phyloP scores from a whole-genome alignment of 148 eudicot genomes.

The Oxyria digyna region DNA sequence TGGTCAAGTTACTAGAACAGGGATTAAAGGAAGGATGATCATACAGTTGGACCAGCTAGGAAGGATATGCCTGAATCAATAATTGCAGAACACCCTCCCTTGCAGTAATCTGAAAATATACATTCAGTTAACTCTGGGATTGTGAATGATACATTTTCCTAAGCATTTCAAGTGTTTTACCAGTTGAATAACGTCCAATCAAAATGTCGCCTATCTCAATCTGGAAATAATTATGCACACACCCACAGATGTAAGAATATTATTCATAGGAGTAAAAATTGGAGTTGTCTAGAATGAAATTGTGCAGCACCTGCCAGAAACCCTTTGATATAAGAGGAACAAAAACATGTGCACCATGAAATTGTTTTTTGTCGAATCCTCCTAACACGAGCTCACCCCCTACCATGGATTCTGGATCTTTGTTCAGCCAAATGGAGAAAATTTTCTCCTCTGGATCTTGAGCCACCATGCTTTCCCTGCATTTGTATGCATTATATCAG shows the following conservation, averaged over 20 bases:
- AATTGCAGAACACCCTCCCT: conserved; percentile 73
- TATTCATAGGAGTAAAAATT: neutral
- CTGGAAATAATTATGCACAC: conserved; percentile 19
- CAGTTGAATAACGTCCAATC: conserved; percentile 58
- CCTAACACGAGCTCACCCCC: conserved; percentile 67
- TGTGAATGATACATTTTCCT: neutral
- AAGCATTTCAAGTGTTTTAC: conserved; percentile 21
- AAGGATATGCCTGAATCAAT: conserved; percentile 98
- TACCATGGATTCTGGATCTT: conserved; percentile 21
- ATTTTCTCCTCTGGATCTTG: conserved; percentile 40
- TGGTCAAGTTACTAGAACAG: neutral
- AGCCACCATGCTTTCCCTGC: conserved; percentile 53
- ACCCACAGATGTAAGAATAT: too few species aligned
- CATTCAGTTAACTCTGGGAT: neutral
- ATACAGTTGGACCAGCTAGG: conserved; percentile 82
- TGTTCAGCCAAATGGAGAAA: conserved; percentile 60
- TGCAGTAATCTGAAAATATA: conserved; percentile 47
- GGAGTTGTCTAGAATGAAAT: neutral
- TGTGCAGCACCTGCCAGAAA: conserved; percentile 44
- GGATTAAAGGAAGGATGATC: conserved; percentile 6
- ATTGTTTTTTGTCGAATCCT: conserved; percentile 40
- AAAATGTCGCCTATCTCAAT: conserved; percentile 88
- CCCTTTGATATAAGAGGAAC: conserved; percentile 38
- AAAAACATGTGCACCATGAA: conserved; percentile 30
- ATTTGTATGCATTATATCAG: neutral